Evolutionary conservation across 306 rosid genomes (phyloP).

Genomic region (Potentilla sterilis): DNA sequence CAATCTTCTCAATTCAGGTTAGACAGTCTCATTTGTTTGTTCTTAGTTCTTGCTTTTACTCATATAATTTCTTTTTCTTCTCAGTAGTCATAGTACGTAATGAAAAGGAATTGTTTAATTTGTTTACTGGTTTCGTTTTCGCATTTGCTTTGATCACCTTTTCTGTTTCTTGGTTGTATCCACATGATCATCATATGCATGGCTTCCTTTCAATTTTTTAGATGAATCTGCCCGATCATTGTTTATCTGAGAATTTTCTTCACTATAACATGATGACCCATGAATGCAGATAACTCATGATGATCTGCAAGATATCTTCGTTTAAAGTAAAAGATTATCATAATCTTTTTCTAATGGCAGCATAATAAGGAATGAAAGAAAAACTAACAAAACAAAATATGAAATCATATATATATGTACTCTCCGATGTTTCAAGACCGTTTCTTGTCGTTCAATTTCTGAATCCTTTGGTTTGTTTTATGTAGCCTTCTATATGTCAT

Average conservation of each 20-base stretch:
- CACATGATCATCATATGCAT: neutral
- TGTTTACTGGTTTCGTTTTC: neutral
- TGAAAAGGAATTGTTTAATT: neutral
- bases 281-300: neutral
- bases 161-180: neutral
- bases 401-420: neutral
- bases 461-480: neutral
- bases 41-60: neutral
- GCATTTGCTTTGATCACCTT: neutral
- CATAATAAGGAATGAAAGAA: constrained; percentile 2
- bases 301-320: neutral
- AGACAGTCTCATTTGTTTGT: too few relatives aligned
- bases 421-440: neutral
- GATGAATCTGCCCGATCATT: neutral
- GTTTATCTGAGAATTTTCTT: neutral
- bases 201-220: neutral
- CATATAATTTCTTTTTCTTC: neutral
- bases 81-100: neutral
- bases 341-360: neutral
- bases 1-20: neutral
- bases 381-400: neutral
- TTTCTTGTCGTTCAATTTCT: neutral
- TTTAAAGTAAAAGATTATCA: neutral
- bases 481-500: neutral
- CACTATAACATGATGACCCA: neutral